phyloP scores from a whole-genome alignment of 768 basidiomycete species.

The Kwoniella dendrophila region DNA sequence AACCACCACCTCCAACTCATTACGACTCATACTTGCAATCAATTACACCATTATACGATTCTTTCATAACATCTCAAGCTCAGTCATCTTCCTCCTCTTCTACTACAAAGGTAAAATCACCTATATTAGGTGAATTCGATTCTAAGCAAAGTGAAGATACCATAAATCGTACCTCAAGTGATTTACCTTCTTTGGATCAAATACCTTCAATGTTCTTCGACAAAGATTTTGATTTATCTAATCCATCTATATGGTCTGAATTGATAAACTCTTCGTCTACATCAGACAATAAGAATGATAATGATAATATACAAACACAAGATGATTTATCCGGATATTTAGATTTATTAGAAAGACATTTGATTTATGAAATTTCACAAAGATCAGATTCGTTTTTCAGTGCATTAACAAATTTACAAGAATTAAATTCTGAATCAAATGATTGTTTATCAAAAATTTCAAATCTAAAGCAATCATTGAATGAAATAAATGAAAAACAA shows the following conservation, averaged over 20 bases:
- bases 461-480: conserved; percentile 70
- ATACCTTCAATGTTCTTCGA: conserved; percentile 84
- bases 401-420: conserved; percentile 89
- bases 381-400: conserved; percentile 95
- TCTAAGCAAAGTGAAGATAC: not conserved
- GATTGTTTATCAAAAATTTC: conserved; percentile 76
- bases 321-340: conserved; percentile 90
- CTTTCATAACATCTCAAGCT: conserved; percentile 31
- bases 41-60: conserved; percentile 55
- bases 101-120: conserved; percentile 4
- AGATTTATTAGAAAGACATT: conserved; percentile 91
- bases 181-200: conserved; percentile 69
- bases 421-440: conserved; percentile 84
- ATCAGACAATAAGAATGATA: conserved; percentile 23
- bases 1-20: conserved; percentile 53
- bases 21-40: conserved; percentile 54
- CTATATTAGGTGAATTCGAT: conserved; percentile 26
- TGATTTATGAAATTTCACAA: conserved; percentile 85
- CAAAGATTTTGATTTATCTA: conserved; percentile 73
- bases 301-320: conserved; percentile 59
- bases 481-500: conserved; percentile 72
- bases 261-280: conserved; percentile 42
- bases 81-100: conserved; percentile 32
- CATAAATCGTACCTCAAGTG: too few species aligned
- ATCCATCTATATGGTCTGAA: conserved; percentile 75